These are phyloP conservation scores for Rhizodiscina lignyota DNA, from an alignment of 495 filamentous ascomycete genomes.

Conservation along the genomic window DNA sequence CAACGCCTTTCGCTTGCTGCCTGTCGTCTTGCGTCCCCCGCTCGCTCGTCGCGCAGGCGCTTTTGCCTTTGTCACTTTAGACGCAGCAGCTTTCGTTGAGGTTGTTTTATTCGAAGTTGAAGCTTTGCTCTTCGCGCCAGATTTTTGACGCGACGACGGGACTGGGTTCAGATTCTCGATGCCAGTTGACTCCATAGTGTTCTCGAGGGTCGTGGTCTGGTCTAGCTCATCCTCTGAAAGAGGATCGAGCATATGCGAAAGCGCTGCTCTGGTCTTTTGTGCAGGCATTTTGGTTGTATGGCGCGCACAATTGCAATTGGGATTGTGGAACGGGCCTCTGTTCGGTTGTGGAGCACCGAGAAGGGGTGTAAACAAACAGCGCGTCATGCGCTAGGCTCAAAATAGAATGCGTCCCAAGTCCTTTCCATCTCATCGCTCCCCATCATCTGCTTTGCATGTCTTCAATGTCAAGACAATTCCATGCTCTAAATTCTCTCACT, in stretches of 20 bases:
- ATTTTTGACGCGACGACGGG: neutral
- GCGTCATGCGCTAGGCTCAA: too few species aligned
- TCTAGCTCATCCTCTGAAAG: slow-evolving; percentile 1
- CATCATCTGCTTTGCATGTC: too few species aligned
- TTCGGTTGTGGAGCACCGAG: too few species aligned
- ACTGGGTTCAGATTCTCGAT: neutral
- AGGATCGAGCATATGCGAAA: slow-evolving; percentile 1
- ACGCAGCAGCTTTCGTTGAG: slow-evolving; percentile 2
- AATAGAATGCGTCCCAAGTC: too few species aligned
- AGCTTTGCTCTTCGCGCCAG: neutral
- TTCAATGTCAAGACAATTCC: too few species aligned
- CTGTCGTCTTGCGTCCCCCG: slow-evolving; percentile 15
- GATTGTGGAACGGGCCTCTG: too few species aligned
- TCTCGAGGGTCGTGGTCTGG: neutral
- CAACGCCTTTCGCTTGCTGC: slow-evolving; percentile 26
- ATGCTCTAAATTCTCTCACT: too few species aligned
- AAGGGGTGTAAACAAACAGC: too few species aligned
- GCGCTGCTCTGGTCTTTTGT: too few species aligned
- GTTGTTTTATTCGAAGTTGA: neutral
- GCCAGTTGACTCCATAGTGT: neutral
- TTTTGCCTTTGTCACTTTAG: slow-evolving; percentile 8
- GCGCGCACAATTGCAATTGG: too few species aligned
- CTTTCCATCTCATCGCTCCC: too few species aligned
- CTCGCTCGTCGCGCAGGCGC: slow-evolving; percentile 13
- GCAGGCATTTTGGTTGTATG: too few species aligned